Percentiles rank a stretch among this genome's conserved stretches.
Evolutionary conservation across 2,329 filamentous ascomycete species (phyloP).

Genomic region (Microdochium trichocladiopsis): DNA sequence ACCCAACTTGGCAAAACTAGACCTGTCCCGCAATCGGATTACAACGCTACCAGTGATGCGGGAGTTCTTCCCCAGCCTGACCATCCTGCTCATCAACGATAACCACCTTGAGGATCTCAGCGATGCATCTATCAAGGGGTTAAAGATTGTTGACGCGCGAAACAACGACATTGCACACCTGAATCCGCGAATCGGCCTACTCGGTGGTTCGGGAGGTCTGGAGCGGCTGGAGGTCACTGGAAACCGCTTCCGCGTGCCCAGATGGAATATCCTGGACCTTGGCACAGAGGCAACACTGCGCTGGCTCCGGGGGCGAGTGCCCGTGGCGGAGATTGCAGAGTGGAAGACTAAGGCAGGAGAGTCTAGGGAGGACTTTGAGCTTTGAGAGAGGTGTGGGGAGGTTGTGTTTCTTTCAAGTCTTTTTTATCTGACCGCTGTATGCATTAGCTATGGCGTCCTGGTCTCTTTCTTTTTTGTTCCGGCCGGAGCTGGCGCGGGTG

Average conservation of each 20-base stretch:
- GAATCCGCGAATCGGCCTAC: constrained; percentile 72
- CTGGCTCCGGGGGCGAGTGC: constrained; percentile 74
- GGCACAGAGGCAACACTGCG: constrained; percentile 79
- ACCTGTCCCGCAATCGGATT: constrained; percentile 79
- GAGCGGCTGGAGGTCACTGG: constrained; percentile 71
- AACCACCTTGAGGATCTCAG: constrained; percentile 72
- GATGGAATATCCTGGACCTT: constrained; percentile 75
- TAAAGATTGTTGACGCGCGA: constrained; percentile 70
- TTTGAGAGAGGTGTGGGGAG: not conserved
- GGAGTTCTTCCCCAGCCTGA: constrained; percentile 61
- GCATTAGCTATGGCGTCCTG: too few relatives aligned
- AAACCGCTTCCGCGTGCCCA: constrained; percentile 82
- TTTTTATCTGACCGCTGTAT: too few relatives aligned
- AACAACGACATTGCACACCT: constrained; percentile 83
- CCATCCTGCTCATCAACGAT: constrained; percentile 66
- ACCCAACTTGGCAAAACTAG: constrained; percentile 66
- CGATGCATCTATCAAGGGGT: constrained; percentile 64
- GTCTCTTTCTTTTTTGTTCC: too few relatives aligned
- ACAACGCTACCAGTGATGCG: constrained; percentile 61
- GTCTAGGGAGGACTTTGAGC: constrained; percentile 17
- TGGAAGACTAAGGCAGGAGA: constrained; percentile 42
- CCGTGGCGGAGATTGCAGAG: constrained; percentile 50
- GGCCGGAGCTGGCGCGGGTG: too few relatives aligned
- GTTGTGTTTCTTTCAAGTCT: not conserved
- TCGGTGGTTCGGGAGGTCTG: constrained; percentile 55